Conservation (phyloP, 2,329 filamentous ascomycete genomes). For the Apiospora pterosperma region DNA sequence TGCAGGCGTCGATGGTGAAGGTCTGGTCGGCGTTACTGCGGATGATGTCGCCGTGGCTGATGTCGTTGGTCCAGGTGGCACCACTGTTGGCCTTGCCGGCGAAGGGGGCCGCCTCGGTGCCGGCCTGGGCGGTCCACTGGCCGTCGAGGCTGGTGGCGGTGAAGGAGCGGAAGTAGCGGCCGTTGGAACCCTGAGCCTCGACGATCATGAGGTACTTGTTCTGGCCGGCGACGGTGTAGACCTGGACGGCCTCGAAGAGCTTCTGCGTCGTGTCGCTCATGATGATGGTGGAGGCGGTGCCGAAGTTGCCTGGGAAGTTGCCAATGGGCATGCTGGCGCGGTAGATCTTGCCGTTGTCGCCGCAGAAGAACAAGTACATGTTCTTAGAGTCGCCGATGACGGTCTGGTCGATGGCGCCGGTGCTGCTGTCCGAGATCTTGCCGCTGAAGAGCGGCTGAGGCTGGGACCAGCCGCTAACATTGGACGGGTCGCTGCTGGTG, state of each 20-base stretch:
- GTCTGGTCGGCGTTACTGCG: slow-evolving; percentile 58
- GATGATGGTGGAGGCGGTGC: slow-evolving; percentile 44
- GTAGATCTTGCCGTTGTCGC: slow-evolving; percentile 66
- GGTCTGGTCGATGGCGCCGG: slow-evolving; percentile 60
- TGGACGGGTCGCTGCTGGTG: slow-evolving; percentile 55
- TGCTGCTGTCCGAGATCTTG: slow-evolving; percentile 44
- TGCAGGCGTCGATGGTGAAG: slow-evolving; percentile 60
- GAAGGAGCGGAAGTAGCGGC: slow-evolving; percentile 66
- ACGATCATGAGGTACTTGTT: slow-evolving; percentile 64
- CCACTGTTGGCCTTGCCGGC: slow-evolving; percentile 64
- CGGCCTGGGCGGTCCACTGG: slow-evolving; percentile 55
- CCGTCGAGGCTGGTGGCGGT: slow-evolving; percentile 55
- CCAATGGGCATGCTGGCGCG: slow-evolving; percentile 58
- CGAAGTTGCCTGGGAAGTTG: slow-evolving; percentile 60
- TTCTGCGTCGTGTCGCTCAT: slow-evolving; percentile 53
- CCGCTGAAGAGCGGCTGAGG: slow-evolving; percentile 55
- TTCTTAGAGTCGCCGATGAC: slow-evolving; percentile 57
- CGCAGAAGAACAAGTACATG: slow-evolving; percentile 67
- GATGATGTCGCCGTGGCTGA: slow-evolving; percentile 62
- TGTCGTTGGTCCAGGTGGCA: slow-evolving; percentile 63
- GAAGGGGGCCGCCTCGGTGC: slow-evolving; percentile 55
- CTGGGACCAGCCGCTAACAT: slow-evolving; percentile 54
- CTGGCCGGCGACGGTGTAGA: slow-evolving; percentile 56
- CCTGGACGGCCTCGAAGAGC: slow-evolving; percentile 64
- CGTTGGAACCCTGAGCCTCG: slow-evolving; percentile 53